Base-by-base conservation (phyloP, 345 rosid species). In the Murraya paniculata region DNA sequence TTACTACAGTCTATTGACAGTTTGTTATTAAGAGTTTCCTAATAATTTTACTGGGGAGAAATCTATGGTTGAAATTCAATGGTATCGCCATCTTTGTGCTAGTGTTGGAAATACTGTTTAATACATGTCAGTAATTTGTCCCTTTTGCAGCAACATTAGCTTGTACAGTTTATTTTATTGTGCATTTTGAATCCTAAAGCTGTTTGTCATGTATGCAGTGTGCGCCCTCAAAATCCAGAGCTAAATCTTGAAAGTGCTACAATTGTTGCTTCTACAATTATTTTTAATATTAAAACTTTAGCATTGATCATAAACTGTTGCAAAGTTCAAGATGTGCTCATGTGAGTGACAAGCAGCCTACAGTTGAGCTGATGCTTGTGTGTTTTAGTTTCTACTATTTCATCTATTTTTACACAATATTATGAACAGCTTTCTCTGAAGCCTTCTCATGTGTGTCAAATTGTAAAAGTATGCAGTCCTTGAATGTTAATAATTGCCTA, bases 401-500 rank as follows among this genome's bases (percentile, higher is more conserved):
- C 35, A 28, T 39, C 18, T 21, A 22, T 60, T 41, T 19, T 62
- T 5, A 10, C 31, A 25, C 28, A 18, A 28, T 60, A 66, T 13
- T 25, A 30, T 56, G n/a, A 30, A 8, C 65, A 56, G 59, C 56
- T 76, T 56, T 76, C 9, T 10, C 31, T 36, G 61, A 38, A 14
- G 58, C 27, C 14, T 50, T 60, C 35, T 58, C 36, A 35, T 68
- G 13, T 57, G 2, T 64, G 50, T 75, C 71, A 65, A 41, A 35
- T 64, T 66, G 60, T 19, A 38, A 16, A 62, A 36, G 35, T 11
- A 38, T 27, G n/a, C 79, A 31, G 10, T 25, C 62, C 64, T 77
- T 39, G 28, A 71, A 19, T 75, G 19, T 71, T 28, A 57, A 67
- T 64, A 72, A 33, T n/a, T 13, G 53, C 75, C 83, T 64, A 68